These are phyloP conservation scores for Strobilomyces echinocephalus DNA, from an alignment of 768 basidiomycete genomes.

Conservation along the genomic window DNA sequence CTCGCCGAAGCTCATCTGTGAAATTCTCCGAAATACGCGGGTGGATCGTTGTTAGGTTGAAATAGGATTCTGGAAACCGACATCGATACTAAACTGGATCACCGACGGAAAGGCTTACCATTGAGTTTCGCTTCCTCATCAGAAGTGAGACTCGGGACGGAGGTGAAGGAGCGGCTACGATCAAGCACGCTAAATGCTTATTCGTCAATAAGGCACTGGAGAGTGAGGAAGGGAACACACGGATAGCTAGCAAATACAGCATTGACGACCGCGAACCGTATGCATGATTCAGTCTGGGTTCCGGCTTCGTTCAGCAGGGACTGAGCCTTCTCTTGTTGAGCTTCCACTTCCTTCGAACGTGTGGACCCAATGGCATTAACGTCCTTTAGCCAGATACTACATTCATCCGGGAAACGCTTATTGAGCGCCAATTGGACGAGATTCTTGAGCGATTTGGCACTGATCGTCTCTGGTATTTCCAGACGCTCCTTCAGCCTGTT, in stretches of 20 bases:
- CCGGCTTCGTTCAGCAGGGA: slow-evolving; percentile 8
- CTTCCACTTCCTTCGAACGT: not conserved
- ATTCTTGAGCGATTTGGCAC: slow-evolving; percentile 23
- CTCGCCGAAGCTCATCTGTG: slow-evolving; percentile 16
- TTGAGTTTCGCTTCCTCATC: slow-evolving; percentile 13
- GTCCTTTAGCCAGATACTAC: slow-evolving; percentile 22
- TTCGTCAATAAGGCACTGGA: not conserved
- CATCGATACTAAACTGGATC: not conserved
- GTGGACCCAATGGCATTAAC: slow-evolving; percentile 6
- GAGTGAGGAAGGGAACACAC: slow-evolving; percentile 4
- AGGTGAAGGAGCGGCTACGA: slow-evolving; percentile 13
- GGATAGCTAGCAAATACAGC: slow-evolving; percentile 27
- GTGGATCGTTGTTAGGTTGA: slow-evolving; percentile 12
- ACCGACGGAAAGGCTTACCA: slow-evolving; percentile 1
- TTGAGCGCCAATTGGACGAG: slow-evolving; percentile 30
- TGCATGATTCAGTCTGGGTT: slow-evolving; percentile 15
- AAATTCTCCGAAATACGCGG: slow-evolving; percentile 18
- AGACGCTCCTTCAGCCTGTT: slow-evolving; percentile 25
- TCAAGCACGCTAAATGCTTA: slow-evolving; percentile 14
- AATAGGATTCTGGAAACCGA: slow-evolving; percentile 15
- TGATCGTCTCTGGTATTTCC: slow-evolving; percentile 21
- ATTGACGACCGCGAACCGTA: slow-evolving; percentile 23
- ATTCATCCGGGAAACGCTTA: slow-evolving; percentile 26
- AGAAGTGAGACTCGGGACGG: slow-evolving; percentile 10
- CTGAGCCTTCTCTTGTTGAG: slow-evolving; percentile 12